Evolutionary conservation across 2,329 filamentous ascomycete species (phyloP), one percentile per base, ranked within the genome.

Genomic region (Xylaria polymorpha): DNA sequence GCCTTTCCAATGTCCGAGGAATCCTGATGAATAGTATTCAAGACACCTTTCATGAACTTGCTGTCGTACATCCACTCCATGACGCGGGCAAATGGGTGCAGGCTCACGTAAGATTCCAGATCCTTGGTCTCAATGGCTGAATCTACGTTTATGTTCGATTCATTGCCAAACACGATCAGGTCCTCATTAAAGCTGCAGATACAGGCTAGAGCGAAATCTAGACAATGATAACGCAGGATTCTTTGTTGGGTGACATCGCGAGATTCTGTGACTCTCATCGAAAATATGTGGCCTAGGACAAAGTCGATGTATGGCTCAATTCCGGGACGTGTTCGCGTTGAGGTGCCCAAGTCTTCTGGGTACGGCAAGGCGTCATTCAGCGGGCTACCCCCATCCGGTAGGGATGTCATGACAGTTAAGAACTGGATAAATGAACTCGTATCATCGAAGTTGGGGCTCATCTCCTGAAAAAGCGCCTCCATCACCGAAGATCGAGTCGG

Each of bases 11-110:
- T 87, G 67, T 92, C 90, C 8, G 86, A 84, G 18, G 91, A 83
- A 73, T 95, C 89, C 78, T 97, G 91, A 73, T 95, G 92, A 37
- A 96, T 88, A 12, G 92, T 88, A 66, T 88, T 86, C 79, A 98
- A 95, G 1, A 99, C 82, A 15, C 91, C 88, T 72, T 88, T 88
- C 75, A 97, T 89, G 25, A 98, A 93, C 72, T 92, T 93, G 76
- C 97, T 93, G 77, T 97, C 98, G 80, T 97, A 97, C 81, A 99
- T 88, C 94, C 96, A 98, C 78, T 99, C 96, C 92, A 98, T 98
- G 18, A 97, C 91, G 68, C 97, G 90, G 3, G 93, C 90, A 77
- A 98, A 99, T 0, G 97, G 95, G 81, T 99, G 97, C 62, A 97
- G 87, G 29, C 90, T 89, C 67, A 96, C 90, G 78, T 99, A 99